Conservation (phyloP, 441 rosid species). For the Populus tomentosa region DNA sequence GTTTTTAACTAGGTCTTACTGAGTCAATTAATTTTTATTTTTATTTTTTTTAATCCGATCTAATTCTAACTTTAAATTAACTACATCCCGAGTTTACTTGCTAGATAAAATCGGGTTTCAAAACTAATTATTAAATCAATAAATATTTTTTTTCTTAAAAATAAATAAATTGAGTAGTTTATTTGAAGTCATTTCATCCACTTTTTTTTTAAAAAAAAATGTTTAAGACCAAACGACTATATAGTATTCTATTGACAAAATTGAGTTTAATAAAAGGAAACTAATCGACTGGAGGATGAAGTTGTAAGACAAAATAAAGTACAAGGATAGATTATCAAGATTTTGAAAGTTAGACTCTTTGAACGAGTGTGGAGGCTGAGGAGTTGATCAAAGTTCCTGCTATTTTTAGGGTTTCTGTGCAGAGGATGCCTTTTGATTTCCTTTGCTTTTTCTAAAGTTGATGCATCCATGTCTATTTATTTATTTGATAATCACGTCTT, state of each 20-base stretch:
- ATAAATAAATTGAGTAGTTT: too few relatives aligned
- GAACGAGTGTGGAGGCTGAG: neutral
- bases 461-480: neutral
- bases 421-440: neutral
- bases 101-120: too few relatives aligned
- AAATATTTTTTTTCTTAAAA: too few relatives aligned
- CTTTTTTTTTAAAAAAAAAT: too few relatives aligned
- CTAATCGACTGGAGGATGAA: neutral
- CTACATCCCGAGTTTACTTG: too few relatives aligned
- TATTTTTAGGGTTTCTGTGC: neutral
- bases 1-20: too few relatives aligned
- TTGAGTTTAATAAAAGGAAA: neutral
- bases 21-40: too few relatives aligned
- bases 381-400: neutral
- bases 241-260: neutral
- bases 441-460: neutral
- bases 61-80: too few relatives aligned
- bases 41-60: too few relatives aligned
- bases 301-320: neutral
- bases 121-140: too few relatives aligned
- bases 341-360: neutral
- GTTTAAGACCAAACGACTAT: neutral
- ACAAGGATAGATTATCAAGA: too few relatives aligned
- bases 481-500: neutral
- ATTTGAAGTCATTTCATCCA: too few relatives aligned